Evolutionary conservation across 208 protist genomes (phyloP), one percentile per base, ranked within the genome.

Genomic region (Trypanosoma vivax): DNA sequence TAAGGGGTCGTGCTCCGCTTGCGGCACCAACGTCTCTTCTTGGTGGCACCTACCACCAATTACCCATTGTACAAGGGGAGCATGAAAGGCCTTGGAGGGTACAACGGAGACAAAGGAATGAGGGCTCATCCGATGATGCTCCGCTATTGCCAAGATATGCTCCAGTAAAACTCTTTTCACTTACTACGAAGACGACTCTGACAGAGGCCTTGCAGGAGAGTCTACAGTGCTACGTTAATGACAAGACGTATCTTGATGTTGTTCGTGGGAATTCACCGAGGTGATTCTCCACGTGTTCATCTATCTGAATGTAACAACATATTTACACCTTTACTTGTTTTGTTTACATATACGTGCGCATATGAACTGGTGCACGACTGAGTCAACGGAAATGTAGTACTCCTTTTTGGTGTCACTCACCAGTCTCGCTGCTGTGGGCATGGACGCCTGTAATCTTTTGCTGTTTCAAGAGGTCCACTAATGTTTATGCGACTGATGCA

Each of bases 161-260:
- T 5, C 81, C 81, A 11, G 81, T 93, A 24, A 93, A 93, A 56
- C 69, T 93, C 16, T 93, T 90, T 66, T 90, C 85, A 14, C 77
- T 93, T 28, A 93, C 85, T 1, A 79, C 79, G 9, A 59, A 76
- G 40, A 47, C 34, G 14, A 68, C 73, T 13, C 50, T 90, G 18
- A 47, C 76, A 9, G 68, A 55, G 5, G 85, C 85, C 9, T 50
- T 93, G 38, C 47, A 58, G 23, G 76, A 80, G 35, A 84, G 69
- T 50, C 77, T 84, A 46, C 42, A 66, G 35, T 76, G 66, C 57
- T 93, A 93, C 61, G 25, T 90, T 4, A 74, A 71, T 19, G 82
- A 93, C 71, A 75, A 77, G 21, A 52, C 52, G 13, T 88, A 83
- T 48, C 55, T 66, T 21, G 67, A 68, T 28, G 45, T 49, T 13